Percentiles rank a stretch among this genome's conserved stretches.
These are phyloP conservation scores for Penicillium chermesinum DNA, from an alignment of 495 filamentous ascomycete species.

Conservation along the genomic window DNA sequence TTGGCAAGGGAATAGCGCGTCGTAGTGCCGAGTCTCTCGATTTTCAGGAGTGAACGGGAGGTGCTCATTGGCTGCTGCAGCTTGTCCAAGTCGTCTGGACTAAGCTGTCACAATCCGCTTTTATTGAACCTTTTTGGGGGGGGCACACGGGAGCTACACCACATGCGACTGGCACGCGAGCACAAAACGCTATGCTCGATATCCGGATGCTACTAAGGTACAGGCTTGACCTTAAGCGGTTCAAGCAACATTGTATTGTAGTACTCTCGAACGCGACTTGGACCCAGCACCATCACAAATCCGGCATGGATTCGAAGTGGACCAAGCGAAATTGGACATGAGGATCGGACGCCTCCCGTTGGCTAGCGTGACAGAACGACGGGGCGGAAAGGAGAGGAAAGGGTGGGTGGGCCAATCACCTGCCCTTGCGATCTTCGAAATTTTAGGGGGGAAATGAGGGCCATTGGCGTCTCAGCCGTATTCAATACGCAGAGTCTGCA, in stretches of 20 bases:
- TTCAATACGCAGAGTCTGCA: not conserved
- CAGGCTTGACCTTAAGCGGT: too few relatives aligned
- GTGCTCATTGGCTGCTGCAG: not conserved
- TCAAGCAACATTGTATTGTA: not conserved
- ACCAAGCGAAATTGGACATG: slow-evolving; percentile 36
- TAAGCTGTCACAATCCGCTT: not conserved
- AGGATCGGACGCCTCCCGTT: slow-evolving; percentile 26
- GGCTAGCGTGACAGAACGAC: slow-evolving; percentile 18
- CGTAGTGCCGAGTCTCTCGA: slow-evolving; percentile 1
- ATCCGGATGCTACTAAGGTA: too few relatives aligned
- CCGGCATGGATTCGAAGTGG: slow-evolving; percentile 14
- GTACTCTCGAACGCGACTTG: not conserved
- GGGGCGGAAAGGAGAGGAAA: slow-evolving; percentile 10
- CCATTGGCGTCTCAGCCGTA: slow-evolving; percentile 1
- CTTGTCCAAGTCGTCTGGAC: not conserved
- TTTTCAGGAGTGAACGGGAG: not conserved
- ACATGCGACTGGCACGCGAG: not conserved
- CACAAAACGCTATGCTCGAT: too few relatives aligned
- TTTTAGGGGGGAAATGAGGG: not conserved
- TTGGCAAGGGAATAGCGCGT: not conserved
- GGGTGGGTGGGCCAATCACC: slow-evolving; percentile 19
- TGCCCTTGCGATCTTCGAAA: too few relatives aligned
- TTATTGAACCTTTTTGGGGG: not conserved
- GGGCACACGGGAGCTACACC: not conserved
- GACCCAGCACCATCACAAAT: slow-evolving; percentile 3